phyloP scores from a whole-genome alignment of 2,329 filamentous ascomycete species.

The Penicillium sp. region DNA sequence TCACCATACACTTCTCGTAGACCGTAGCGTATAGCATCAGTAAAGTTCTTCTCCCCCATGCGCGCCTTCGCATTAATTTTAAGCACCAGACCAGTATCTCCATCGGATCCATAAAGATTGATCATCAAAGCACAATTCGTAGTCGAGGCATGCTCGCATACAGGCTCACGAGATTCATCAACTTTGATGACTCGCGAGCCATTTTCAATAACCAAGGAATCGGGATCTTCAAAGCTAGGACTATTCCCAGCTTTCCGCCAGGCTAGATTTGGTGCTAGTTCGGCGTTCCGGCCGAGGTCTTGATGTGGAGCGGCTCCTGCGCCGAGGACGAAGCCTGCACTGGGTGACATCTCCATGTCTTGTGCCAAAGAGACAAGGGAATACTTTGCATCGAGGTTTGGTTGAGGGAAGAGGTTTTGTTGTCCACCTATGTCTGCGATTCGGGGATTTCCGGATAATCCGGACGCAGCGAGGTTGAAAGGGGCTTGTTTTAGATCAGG shows the following conservation, averaged over 20 bases:
- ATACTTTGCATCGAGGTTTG: slow-evolving; percentile 38
- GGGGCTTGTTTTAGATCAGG: slow-evolving; percentile 18
- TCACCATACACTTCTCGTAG: slow-evolving; percentile 34
- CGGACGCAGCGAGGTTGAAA: slow-evolving; percentile 29
- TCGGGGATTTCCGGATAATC: slow-evolving; percentile 42
- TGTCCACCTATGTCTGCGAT: slow-evolving; percentile 51
- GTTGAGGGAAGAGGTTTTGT: slow-evolving; percentile 42
- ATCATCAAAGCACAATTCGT: slow-evolving; percentile 46
- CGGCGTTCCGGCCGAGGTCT: slow-evolving; percentile 44
- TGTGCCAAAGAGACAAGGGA: slow-evolving; percentile 25
- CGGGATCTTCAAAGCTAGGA: slow-evolving; percentile 1
- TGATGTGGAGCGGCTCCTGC: slow-evolving; percentile 49
- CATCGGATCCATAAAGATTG: slow-evolving; percentile 45
- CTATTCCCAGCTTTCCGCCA: slow-evolving; percentile 19
- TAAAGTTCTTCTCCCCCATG: slow-evolving; percentile 14
- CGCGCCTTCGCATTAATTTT: slow-evolving; percentile 39
- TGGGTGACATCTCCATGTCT: slow-evolving; percentile 39
- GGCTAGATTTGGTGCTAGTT: slow-evolving; percentile 44
- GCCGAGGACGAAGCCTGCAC: slow-evolving; percentile 40
- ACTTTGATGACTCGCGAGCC: slow-evolving; percentile 13
- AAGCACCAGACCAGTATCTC: slow-evolving; percentile 36
- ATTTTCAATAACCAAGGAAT: slow-evolving; percentile 9
- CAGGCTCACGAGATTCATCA: not conserved
- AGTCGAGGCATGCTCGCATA: slow-evolving; percentile 25
- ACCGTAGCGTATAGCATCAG: slow-evolving; percentile 17